A percentile compares a stretch with the other conserved stretches of the same genome.
Conservation (phyloP, 441 rosid genomes). For the Euphorbia schlechtendalii region DNA sequence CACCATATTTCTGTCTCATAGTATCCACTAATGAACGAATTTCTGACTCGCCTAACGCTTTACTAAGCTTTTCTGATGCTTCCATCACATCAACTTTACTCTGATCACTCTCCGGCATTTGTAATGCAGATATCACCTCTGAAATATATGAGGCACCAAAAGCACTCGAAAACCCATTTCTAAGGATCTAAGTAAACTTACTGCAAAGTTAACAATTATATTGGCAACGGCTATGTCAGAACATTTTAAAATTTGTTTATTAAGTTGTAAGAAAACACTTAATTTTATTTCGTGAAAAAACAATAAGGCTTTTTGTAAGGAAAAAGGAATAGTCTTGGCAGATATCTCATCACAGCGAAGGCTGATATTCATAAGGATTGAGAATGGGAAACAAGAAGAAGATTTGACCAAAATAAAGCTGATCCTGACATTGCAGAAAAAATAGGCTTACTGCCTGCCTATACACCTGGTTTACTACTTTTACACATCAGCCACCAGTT, state of each 20-base stretch:
- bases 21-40: constrained; percentile 46
- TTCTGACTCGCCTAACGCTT: constrained; percentile 49
- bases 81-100: constrained; percentile 31
- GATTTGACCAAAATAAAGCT: not conserved
- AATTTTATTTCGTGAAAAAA: not conserved
- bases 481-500: not conserved
- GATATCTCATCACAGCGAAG: not conserved
- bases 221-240: no score
- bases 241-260: no score
- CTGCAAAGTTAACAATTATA: no score
- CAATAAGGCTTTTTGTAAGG: not conserved
- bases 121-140: constrained; percentile 56
- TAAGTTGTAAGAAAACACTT: not conserved
- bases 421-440: not conserved
- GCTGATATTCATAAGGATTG: not conserved
- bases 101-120: constrained; percentile 36
- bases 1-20: constrained; percentile 46
- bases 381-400: not conserved
- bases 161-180: not conserved
- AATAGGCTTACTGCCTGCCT: not conserved
- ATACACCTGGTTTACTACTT: not conserved
- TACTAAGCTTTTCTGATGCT: constrained; percentile 61
- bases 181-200: not conserved
- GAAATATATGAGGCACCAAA: constrained; percentile 24
- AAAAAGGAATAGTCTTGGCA: not conserved